Percentiles rank a stretch among this genome's conserved stretches.
Evolutionary conservation across 108 stramenopile species (phyloP).

Genomic region (Cyclotella baltica): DNA sequence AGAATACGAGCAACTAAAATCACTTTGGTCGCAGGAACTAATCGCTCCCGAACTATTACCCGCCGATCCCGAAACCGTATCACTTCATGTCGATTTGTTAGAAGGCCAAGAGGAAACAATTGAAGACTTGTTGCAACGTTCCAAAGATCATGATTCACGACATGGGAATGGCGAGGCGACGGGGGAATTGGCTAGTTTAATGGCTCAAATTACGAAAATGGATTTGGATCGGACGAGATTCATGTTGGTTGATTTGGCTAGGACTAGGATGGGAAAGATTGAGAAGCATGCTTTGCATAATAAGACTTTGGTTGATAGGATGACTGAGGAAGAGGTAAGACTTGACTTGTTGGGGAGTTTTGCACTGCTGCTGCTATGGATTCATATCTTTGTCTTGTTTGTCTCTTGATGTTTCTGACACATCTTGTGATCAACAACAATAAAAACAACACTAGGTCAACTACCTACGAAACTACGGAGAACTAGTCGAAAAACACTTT

Average conservation of each 20-base stretch:
- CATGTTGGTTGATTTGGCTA: constrained; percentile 72
- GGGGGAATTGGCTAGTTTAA: constrained; percentile 57
- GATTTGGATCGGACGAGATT: constrained; percentile 77
- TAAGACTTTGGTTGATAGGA: constrained; percentile 62
- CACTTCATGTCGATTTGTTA: constrained; percentile 52
- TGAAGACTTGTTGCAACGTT: constrained; percentile 54
- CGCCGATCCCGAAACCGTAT: constrained; percentile 61
- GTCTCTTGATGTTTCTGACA: background rate
- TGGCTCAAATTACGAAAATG: constrained; percentile 69
- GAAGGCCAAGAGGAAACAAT: constrained; percentile 67
- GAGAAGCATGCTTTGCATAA: constrained; percentile 77
- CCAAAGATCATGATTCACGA: constrained; percentile 8
- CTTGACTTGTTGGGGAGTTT: background rate
- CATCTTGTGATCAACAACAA: background rate
- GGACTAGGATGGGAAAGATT: constrained; percentile 74
- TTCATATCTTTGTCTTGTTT: background rate
- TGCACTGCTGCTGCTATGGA: background rate
- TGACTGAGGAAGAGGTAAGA: constrained; percentile 74
- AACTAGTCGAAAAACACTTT: constrained; percentile 70
- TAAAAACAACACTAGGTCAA: constrained; percentile 15
- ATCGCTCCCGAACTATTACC: constrained; percentile 72
- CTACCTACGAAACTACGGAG: constrained; percentile 66
- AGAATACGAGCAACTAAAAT: constrained; percentile 68
- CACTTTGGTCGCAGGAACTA: constrained; percentile 68
- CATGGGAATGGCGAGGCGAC: constrained; percentile 35